Evolutionary conservation across 768 basidiomycete species (phyloP).

Genomic region (Collybiopsis luxurians): DNA sequence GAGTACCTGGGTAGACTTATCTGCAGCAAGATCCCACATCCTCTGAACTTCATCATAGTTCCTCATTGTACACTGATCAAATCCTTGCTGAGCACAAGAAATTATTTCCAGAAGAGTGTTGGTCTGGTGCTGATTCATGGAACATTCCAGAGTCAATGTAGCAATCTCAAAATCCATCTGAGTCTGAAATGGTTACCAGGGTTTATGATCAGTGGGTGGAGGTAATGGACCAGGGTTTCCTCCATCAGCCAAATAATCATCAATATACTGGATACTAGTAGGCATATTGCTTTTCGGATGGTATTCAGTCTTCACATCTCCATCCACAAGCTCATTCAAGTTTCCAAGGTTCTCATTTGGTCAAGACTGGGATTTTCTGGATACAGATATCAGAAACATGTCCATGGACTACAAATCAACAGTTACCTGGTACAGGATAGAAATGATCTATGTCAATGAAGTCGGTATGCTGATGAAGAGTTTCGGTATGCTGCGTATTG

Average conservation of each 20-base stretch:
- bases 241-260: conserved; percentile 8
- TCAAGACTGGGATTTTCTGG: neutral
- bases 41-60: conserved; percentile 9
- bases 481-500: too few species aligned
- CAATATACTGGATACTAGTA: conserved; percentile 11
- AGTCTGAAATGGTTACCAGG: conserved; percentile 24
- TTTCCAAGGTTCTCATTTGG: neutral
- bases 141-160: conserved; percentile 19
- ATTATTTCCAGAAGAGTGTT: conserved; percentile 18
- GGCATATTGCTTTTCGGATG: conserved; percentile 18
- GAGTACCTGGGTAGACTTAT: neutral
- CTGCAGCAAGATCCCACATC: conserved; percentile 7
- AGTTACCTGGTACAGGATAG: too few species aligned
- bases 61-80: conserved; percentile 6
- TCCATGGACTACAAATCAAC: neutral
- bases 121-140: conserved; percentile 15
- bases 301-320: conserved; percentile 24
- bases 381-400: neutral
- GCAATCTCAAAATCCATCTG: conserved; percentile 26
- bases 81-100: neutral
- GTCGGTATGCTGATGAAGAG: too few species aligned
- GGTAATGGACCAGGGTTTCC: neutral
- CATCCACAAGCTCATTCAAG: neutral
- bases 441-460: too few species aligned
- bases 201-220: conserved; percentile 12